A percentile compares a stretch with the other conserved stretches of the same genome.
Conservation (phyloP, 495 filamentous ascomycete species). For the Ascodesmis nigricans region DNA sequence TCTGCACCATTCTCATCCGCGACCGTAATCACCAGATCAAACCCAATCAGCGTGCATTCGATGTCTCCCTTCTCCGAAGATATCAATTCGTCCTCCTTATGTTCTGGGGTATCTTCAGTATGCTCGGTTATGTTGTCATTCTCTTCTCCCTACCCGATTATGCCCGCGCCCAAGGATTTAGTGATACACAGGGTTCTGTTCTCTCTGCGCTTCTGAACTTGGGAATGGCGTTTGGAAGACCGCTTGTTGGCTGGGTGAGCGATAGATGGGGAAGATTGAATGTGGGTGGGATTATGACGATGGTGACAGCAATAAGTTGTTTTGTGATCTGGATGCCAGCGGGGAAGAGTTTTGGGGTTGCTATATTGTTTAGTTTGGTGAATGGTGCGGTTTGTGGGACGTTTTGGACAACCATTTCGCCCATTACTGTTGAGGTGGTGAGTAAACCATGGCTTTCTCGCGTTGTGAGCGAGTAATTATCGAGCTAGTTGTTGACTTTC, state of each 20-base stretch:
- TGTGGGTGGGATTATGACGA: slow-evolving; percentile 37
- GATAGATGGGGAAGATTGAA: slow-evolving; percentile 48
- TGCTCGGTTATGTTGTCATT: slow-evolving; percentile 51
- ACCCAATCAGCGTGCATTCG: slow-evolving; percentile 39
- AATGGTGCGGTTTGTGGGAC: slow-evolving; percentile 41
- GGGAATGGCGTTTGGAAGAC: slow-evolving; percentile 40
- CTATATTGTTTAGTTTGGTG: slow-evolving; percentile 37
- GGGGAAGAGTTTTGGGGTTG: slow-evolving; percentile 30
- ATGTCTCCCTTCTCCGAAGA: slow-evolving; percentile 36
- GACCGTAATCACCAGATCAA: slow-evolving; percentile 49
- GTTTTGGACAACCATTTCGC: slow-evolving; percentile 39
- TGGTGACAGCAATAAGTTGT: slow-evolving; percentile 35
- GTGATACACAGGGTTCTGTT: slow-evolving; percentile 41
- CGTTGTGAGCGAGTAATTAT: no score
- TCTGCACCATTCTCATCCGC: slow-evolving; percentile 35
- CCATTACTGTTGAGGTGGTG: slow-evolving; percentile 35
- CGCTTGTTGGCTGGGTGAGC: slow-evolving; percentile 42
- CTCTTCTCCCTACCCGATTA: slow-evolving; percentile 49
- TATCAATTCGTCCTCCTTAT: slow-evolving; percentile 42
- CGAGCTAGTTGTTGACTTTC: neutral
- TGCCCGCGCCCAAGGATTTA: slow-evolving; percentile 39
- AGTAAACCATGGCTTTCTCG: no score
- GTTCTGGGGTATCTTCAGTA: slow-evolving; percentile 44
- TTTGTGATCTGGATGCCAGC: slow-evolving; percentile 44
- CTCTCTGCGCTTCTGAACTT: slow-evolving; percentile 52